Evolutionary conservation across 441 rosid species (phyloP).

Genomic region (Hura crepitans): DNA sequence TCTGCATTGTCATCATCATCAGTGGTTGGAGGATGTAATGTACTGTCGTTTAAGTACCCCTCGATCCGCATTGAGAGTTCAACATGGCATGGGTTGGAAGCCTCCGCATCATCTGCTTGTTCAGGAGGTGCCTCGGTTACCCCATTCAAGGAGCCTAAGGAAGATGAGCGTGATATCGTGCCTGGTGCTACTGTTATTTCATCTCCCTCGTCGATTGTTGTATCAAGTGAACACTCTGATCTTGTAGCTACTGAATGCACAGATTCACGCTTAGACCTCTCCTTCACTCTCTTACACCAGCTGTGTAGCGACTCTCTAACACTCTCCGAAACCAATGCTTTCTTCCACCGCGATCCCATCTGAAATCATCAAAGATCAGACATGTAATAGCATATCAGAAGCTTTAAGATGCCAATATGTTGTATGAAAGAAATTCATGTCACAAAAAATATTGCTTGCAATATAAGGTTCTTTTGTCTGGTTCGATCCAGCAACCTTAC

Average conservation of each 20-base stretch:
- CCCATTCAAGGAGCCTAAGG: slow-evolving; percentile 56
- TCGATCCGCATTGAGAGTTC: slow-evolving; percentile 51
- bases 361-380: slow-evolving; percentile 20
- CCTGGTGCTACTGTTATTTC: slow-evolving; percentile 72
- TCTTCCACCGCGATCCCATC: slow-evolving; percentile 87
- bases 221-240: slow-evolving; percentile 78
- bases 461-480: no score
- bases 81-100: slow-evolving; percentile 28
- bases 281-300: slow-evolving; percentile 86
- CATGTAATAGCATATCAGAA: not conserved
- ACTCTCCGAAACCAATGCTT: slow-evolving; percentile 73
- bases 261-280: slow-evolving; percentile 52
- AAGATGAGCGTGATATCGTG: slow-evolving; percentile 63
- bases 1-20: slow-evolving; percentile 41
- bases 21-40: slow-evolving; percentile 33
- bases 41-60: slow-evolving; percentile 47
- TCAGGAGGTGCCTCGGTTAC: slow-evolving; percentile 50
- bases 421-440: no score
- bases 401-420: not conserved
- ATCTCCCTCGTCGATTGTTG: slow-evolving; percentile 51
- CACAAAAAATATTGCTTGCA: no score
- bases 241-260: slow-evolving; percentile 45
- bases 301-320: slow-evolving; percentile 91
- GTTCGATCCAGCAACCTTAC: no score
- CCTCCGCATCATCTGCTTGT: slow-evolving; percentile 44